Conservation (phyloP, 768 basidiomycete genomes). For the Suillus luteus region DNA sequence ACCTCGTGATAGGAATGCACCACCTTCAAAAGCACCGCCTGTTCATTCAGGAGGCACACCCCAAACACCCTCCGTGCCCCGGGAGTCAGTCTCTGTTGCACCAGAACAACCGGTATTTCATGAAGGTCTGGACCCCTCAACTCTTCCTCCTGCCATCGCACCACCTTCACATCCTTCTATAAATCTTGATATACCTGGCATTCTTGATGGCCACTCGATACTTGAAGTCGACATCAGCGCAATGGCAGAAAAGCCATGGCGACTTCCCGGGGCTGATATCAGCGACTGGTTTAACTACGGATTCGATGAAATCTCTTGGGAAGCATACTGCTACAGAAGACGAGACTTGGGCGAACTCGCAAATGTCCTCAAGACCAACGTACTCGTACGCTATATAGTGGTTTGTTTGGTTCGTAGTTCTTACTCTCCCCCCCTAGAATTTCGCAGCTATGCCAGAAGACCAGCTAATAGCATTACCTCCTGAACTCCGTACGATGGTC, state of each 20-base stretch:
- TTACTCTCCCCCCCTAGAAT: conserved; percentile 48
- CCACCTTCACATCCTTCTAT: conserved; percentile 81
- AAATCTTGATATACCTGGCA: conserved; percentile 66
- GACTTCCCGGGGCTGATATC: conserved; percentile 87
- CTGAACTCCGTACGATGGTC: conserved; percentile 84
- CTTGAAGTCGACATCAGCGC: conserved; percentile 81
- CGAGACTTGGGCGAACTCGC: conserved; percentile 81
- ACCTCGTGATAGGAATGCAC: conserved; percentile 63
- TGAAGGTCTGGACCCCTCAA: conserved; percentile 62
- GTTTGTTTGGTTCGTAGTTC: conserved; percentile 5
- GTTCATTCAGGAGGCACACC: conserved; percentile 27
- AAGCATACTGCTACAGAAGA: conserved; percentile 85
- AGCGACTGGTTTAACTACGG: conserved; percentile 99
- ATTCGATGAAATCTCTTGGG: conserved; percentile 96
- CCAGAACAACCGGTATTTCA: conserved; percentile 31
- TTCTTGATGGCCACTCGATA: conserved; percentile 74
- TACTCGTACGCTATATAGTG: conserved; percentile 57
- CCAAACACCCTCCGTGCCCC: conserved; percentile 17
- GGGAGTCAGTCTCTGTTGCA: conserved; percentile 14
- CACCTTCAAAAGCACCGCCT: conserved; percentile 23
- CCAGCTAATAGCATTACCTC: conserved; percentile 73
- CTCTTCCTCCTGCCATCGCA: conserved; percentile 65
- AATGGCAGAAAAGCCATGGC: conserved; percentile 86
- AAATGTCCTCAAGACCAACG: conserved; percentile 77
- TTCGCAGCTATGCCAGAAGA: conserved; percentile 84